phyloP scores from a whole-genome alignment of 257 asterid genomes.

The Coffea eugenioides region DNA sequence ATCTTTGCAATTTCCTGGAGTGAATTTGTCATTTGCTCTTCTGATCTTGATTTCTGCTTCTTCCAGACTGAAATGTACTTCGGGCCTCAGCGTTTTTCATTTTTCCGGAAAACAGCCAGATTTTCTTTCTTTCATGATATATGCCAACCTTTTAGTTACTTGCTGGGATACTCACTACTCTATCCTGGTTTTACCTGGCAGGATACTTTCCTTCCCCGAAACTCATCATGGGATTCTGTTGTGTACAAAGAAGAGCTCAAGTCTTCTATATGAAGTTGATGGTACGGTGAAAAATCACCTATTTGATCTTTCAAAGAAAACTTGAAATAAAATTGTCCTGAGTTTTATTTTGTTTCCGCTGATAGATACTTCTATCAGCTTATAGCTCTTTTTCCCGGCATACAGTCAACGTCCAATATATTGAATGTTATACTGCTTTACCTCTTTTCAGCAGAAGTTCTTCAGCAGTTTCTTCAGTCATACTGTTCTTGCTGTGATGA shows the following conservation, averaged over 20 bases:
- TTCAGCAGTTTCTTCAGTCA: not conserved
- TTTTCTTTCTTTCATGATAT: not conserved
- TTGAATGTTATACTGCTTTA: not conserved
- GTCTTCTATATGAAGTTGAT: slow-evolving; percentile 47
- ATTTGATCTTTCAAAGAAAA: not conserved
- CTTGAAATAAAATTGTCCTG: not conserved
- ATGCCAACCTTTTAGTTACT: not conserved
- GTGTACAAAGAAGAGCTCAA: slow-evolving; percentile 46
- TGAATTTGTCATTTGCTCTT: not conserved
- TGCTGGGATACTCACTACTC: not conserved
- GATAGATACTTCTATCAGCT: not conserved
- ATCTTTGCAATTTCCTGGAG: not conserved
- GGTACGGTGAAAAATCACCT: not conserved
- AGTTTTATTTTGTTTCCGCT: not conserved
- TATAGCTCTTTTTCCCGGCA: not conserved
- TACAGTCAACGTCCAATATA: not conserved
- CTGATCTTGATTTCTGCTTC: not conserved
- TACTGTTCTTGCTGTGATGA: not conserved
- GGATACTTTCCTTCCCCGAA: slow-evolving; percentile 79
- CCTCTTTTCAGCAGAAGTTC: not conserved
- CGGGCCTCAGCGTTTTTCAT: not conserved
- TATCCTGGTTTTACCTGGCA: slow-evolving; percentile 25
- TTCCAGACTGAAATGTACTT: not conserved
- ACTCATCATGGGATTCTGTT: slow-evolving; percentile 59
- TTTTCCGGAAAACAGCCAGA: not conserved